phyloP scores from a whole-genome alignment of 1,284 basidiomycete genomes.

The Meira miltonrushii region DNA sequence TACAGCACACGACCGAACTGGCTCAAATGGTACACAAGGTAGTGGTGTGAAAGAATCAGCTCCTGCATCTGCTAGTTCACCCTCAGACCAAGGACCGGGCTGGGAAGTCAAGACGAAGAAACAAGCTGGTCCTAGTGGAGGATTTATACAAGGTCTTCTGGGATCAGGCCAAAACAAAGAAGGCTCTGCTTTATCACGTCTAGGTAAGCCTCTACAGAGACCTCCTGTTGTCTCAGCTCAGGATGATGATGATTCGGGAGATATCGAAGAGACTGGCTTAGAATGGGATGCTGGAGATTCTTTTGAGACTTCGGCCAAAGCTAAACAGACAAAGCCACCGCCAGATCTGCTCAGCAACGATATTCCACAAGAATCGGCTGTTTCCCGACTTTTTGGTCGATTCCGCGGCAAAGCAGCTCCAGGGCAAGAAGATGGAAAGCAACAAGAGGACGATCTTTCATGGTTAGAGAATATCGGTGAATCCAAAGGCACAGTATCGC shows the following conservation, averaged over 20 bases:
- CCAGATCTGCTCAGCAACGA: not conserved
- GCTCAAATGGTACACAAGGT: not conserved
- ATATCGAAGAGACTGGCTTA: conserved; percentile 5
- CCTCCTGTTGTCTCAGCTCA: conserved; percentile 6
- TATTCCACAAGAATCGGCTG: conserved; percentile 1
- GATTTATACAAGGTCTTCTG: not conserved
- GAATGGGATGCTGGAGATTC: conserved; percentile 2
- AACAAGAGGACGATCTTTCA: conserved; percentile 7
- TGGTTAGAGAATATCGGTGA: not conserved
- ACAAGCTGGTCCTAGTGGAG: not conserved
- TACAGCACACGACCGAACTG: not conserved
- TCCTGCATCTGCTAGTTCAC: not conserved
- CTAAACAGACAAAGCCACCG: not conserved
- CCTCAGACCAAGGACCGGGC: conserved; percentile 5
- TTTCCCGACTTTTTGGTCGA: not conserved
- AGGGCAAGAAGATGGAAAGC: not conserved
- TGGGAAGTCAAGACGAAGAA: conserved; percentile 8
- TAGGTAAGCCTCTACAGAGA: not conserved
- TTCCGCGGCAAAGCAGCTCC: not conserved
- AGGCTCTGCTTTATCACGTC: not conserved
- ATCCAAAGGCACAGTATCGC: not conserved
- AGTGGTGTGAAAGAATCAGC: not conserved
- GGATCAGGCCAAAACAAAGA: not conserved
- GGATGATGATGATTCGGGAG: conserved; percentile 1
- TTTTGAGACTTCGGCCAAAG: not conserved